phyloP scores from a whole-genome alignment of 768 basidiomycete genomes.

The Clathrus columnatus region DNA sequence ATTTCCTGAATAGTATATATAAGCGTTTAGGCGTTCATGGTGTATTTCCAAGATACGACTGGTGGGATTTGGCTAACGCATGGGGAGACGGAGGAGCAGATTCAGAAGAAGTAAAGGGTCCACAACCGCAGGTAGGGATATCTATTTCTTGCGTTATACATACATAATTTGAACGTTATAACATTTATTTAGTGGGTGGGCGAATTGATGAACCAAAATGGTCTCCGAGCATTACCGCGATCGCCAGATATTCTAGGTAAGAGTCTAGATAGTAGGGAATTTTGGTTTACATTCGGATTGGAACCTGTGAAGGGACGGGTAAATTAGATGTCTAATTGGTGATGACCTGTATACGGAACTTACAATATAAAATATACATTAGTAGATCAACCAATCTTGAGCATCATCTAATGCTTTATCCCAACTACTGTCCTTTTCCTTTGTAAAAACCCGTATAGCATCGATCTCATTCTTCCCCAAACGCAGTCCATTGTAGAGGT shows the following conservation, averaged over 20 bases:
- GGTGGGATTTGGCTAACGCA: constrained; percentile 56
- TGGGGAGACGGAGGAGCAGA: constrained; percentile 31
- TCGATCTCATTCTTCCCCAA: constrained; percentile 41
- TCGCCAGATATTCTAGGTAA: constrained; percentile 38
- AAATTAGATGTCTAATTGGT: no score
- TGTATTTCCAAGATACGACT: constrained; percentile 36
- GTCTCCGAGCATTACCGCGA: constrained; percentile 45
- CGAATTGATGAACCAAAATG: constrained; percentile 47
- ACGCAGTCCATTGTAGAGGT: constrained; percentile 39
- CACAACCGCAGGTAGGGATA: constrained; percentile 24
- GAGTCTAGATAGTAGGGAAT: constrained; percentile 51
- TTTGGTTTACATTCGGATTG: constrained; percentile 34
- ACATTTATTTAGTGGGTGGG: constrained; percentile 36
- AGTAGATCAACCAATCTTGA: constrained; percentile 28
- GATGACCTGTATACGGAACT: no score
- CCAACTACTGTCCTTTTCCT: constrained; percentile 24
- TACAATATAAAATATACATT: constrained; percentile 1
- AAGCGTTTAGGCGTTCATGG: no score
- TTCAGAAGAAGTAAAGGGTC: constrained; percentile 22
- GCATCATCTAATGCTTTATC: constrained; percentile 15
- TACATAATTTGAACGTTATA: background rate
- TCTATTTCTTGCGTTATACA: background rate
- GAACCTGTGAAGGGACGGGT: constrained; percentile 13
- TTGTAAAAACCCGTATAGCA: constrained; percentile 25
- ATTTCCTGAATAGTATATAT: background rate